Conservation (phyloP, 345 rosid species). For the Camelina laxa region DNA sequence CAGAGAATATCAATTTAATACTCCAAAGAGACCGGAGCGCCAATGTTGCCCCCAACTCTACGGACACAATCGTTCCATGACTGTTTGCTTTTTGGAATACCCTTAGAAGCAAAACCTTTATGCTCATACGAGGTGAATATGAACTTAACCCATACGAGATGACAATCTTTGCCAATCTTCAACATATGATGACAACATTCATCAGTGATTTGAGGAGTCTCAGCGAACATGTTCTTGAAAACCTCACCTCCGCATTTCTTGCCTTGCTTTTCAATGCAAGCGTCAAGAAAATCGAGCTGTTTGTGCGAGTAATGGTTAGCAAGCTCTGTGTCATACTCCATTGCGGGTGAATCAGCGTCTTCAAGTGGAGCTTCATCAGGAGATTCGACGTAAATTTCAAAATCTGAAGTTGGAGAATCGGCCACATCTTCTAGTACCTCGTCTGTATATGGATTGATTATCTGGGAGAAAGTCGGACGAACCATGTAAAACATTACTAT, state of each 20-base stretch:
- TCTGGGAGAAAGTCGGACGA: neutral
- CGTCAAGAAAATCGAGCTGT: neutral
- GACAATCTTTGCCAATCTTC: conserved; percentile 29
- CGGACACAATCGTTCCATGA: conserved; percentile 25
- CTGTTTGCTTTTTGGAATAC: conserved; percentile 28
- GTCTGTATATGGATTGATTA: conserved; percentile 7
- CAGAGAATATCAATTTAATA: neutral
- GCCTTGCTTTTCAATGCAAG: neutral
- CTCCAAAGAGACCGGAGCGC: conserved; percentile 16
- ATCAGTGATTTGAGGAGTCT: neutral
- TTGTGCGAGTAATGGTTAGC: neutral
- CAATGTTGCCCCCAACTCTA: conserved; percentile 13
- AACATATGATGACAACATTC: conserved; percentile 30
- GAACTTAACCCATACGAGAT: neutral
- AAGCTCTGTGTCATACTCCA: conserved; percentile 4
- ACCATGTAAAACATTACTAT: neutral
- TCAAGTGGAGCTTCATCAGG: conserved; percentile 13
- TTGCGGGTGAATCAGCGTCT: conserved; percentile 12
- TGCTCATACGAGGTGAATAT: conserved; percentile 7
- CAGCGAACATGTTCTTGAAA: conserved; percentile 10
- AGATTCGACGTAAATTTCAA: conserved; percentile 1
- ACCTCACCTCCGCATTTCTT: neutral
- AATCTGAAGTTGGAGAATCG: conserved; percentile 14
- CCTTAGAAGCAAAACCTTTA: conserved; percentile 10
- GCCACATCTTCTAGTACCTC: conserved; percentile 12